Evolutionary conservation across 371 early-diverging fungal species (phyloP).

Genomic region (Mortierella sp.): DNA sequence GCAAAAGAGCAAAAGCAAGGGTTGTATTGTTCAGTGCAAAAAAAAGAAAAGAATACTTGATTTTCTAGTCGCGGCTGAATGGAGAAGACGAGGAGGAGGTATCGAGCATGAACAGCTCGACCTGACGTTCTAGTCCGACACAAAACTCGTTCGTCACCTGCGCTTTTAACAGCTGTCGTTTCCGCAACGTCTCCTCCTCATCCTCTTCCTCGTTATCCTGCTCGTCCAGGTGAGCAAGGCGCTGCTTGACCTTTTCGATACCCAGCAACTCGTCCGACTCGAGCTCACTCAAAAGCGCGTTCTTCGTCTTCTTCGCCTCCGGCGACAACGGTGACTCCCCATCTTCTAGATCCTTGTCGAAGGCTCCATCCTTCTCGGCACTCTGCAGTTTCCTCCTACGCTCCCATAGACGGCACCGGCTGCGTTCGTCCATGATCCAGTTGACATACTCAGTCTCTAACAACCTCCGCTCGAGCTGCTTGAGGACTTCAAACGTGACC

Average conservation of each 20-base stretch:
- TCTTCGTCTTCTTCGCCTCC: not conserved
- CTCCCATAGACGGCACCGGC: slow-evolving; percentile 62
- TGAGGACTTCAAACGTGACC: slow-evolving; percentile 68
- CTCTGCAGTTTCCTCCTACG: not conserved
- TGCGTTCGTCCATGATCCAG: slow-evolving; percentile 70
- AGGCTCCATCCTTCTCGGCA: not conserved
- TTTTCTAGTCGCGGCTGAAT: not conserved
- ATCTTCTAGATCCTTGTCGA: not conserved
- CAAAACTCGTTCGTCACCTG: slow-evolving; percentile 47
- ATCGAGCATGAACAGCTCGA: slow-evolving; percentile 34
- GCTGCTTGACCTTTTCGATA: slow-evolving; percentile 9
- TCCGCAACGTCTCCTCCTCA: not conserved
- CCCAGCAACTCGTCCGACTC: slow-evolving; percentile 13
- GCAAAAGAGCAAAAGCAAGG: not conserved
- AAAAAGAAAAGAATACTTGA: not conserved
- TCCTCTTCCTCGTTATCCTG: not conserved
- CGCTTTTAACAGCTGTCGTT: not conserved
- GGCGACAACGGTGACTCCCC: not conserved
- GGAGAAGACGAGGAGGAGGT: too few species aligned
- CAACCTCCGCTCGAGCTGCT: slow-evolving; percentile 67
- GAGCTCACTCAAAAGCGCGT: not conserved
- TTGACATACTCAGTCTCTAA: slow-evolving; percentile 71
- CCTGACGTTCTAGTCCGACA: slow-evolving; percentile 33
- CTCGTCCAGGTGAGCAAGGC: not conserved
- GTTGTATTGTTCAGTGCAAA: not conserved